These are phyloP conservation scores for Coemansia pectinata DNA, from an alignment of 192 early-diverging fungal genomes.

Conservation along the genomic window DNA sequence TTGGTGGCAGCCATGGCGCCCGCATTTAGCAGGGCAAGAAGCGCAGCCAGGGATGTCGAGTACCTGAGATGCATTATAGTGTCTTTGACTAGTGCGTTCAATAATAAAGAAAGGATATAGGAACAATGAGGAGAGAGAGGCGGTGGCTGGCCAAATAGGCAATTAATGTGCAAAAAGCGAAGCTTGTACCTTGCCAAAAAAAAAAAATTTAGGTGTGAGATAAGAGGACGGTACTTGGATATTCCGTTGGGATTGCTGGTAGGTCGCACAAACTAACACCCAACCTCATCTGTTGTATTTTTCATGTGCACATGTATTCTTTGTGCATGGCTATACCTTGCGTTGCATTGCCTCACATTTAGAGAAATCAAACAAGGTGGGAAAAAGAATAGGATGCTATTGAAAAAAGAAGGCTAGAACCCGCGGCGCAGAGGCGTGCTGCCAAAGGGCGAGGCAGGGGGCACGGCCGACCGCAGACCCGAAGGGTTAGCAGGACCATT, in stretches of 20 bases:
- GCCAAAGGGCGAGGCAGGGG: conserved; percentile 15
- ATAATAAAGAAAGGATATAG: background rate
- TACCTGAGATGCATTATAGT: conserved; percentile 3
- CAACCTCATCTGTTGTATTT: background rate
- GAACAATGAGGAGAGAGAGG: background rate
- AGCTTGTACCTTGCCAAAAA: background rate
- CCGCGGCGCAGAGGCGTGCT: conserved; percentile 23
- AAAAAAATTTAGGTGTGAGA: background rate
- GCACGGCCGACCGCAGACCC: background rate
- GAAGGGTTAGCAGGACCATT: background rate
- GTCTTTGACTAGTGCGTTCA: background rate
- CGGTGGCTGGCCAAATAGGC: background rate
- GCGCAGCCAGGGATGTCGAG: conserved; percentile 7
- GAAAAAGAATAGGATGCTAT: background rate
- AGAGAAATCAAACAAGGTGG: background rate
- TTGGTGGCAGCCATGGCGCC: conserved; percentile 9
- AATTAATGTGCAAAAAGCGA: background rate
- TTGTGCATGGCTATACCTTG: background rate
- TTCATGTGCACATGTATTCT: background rate
- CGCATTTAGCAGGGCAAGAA: background rate
- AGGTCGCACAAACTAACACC: background rate
- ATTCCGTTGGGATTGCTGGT: background rate
- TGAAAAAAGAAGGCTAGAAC: conserved; percentile 7
- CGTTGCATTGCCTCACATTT: background rate
- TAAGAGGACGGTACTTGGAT: background rate